Evolutionary conservation across 129 eudicot species (phyloP), one percentile per base, ranked within the genome.

Genomic region (Flaveria brownii): DNA sequence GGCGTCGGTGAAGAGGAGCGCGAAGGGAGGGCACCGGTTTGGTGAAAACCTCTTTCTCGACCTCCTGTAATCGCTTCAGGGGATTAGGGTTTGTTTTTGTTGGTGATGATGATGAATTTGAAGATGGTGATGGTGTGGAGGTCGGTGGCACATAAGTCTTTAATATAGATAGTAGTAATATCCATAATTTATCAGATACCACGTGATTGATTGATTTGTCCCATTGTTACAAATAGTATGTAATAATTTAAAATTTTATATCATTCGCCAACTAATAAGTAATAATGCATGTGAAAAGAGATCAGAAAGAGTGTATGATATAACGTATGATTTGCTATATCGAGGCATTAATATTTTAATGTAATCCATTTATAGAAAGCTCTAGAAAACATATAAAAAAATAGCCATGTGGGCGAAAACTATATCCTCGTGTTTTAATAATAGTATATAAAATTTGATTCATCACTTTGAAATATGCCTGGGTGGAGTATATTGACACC

Each of bases 271-370:
- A 2, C 66, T 25, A 23, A 60, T 26, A 23, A 23, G 6, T 14
- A 62, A 26, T 30, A 13, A 28, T 13, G 18, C 68, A 62, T 62
- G 68, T 62, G 68, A 62, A 56, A 56, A 62, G 43, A 42, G 5
- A 3, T 26, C 20, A 28, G 68, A 26, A 13, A 52, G 23, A 11
- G 22, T n/a, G n/a, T 2, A n/a, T 22, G 9, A 20, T 57, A 36
- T 4, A 56, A 56, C 7, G 20, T 9, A 23, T 23, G 68, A 26
- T 61, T 28, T 61, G 11, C 42, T 1, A 6, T 25, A 61, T 61
- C 68, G 68, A 25, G 68, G 14, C 42, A 41, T 12, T 61, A 26
- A 26, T 61, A 61, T 12, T 61, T 14, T 25, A 23, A 59, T 12
- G 67, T 10, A 6, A 10, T 4, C 41, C 4, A 12, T 23, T 10